These are phyloP conservation scores for Mortierella sp. DNA, from an alignment of 371 early-diverging fungal genomes.

Conservation along the genomic window DNA sequence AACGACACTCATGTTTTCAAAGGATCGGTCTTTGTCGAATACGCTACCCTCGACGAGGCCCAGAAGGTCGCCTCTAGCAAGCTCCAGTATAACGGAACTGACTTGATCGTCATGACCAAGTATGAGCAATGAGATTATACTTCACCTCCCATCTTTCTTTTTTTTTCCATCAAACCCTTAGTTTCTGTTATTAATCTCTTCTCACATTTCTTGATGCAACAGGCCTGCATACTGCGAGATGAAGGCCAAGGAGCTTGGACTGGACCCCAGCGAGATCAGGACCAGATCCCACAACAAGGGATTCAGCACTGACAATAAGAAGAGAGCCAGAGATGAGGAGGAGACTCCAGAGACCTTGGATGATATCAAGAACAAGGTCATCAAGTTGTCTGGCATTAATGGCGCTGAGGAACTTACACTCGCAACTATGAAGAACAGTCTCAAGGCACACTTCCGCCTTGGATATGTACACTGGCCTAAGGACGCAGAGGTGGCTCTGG, in stretches of 20 bases:
- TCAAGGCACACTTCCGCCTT: conserved; percentile 49
- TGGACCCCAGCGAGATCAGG: conserved; percentile 49
- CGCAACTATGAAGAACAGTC: conserved; percentile 52
- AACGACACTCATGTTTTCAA: conserved; percentile 60
- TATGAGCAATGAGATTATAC: conserved; percentile 45
- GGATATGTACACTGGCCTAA: conserved; percentile 57
- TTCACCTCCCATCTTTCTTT: too few species aligned
- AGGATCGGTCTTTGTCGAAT: conserved; percentile 78
- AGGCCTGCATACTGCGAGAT: conserved; percentile 50
- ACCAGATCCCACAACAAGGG: conserved; percentile 33
- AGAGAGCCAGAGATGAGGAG: conserved; percentile 49
- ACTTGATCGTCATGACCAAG: conserved; percentile 61
- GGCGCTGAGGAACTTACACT: conserved; percentile 44
- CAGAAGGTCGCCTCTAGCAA: conserved; percentile 62
- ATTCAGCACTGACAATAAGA: conserved; percentile 44
- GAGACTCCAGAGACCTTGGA: conserved; percentile 32
- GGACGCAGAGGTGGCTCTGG: conserved; percentile 41
- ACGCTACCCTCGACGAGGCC: conserved; percentile 61
- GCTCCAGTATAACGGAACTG: conserved; percentile 66
- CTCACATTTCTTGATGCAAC: background rate
- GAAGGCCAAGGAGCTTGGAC: conserved; percentile 54
- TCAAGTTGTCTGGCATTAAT: conserved; percentile 50
- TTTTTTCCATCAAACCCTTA: too few species aligned
- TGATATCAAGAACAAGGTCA: conserved; percentile 54
- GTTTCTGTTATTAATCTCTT: conserved; percentile 4